Base-by-base conservation (phyloP, 495 filamentous ascomycete species). In the Hyphodiscus hymeniophilus region DNA sequence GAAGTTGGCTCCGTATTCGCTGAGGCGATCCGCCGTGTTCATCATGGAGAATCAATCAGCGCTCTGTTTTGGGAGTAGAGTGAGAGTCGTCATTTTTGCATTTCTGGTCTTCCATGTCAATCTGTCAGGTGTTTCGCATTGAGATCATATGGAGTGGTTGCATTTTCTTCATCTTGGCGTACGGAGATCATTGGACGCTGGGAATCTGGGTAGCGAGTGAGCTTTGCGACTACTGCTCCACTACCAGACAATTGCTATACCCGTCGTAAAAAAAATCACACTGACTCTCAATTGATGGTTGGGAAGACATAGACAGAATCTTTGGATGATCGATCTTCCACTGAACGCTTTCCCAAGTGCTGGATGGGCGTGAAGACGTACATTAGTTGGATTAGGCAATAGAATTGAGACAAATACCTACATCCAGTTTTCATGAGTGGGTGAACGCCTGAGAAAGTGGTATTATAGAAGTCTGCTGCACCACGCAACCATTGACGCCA, bases 1-100 rank as follows among this genome's bases (percentile, higher is more conserved):
- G 94, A 97, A 55, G 84, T 98, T 43, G 85, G 89, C 24, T 77
- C 84, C 51, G 82, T 97, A 52, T 98, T 98, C 68, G 94, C 86
- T 35, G 92, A 98, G 81, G 92, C 92, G 15, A 95, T 98, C 61
- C 84, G 92, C 42, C 78, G 92, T 36, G 94, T 98, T 42, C 92
- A 97, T 66, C 90, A 97, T 68, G 92, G 92, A 48, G 92, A 98
- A 70, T 95, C 89, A 57, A 95, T 98, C 67, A 95, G 89, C 64
- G 88, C 92, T 44, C 77, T 98, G 45, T 96, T 98, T 67, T 88
- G 92, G 69, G 87, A 92, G 57, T 87, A 94, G 65, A 84, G 73
- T 72, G 52, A 31, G 15, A 39, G 39, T 31, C 30, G 48, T 49
- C 42, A 38, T 53, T 58, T 35, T 34, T 26, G 47, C 22, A 18